Percentiles rank a stretch among this genome's conserved stretches.
Conservation (phyloP, 2,329 filamentous ascomycete species). For the Aureobasidium melanogenum region DNA sequence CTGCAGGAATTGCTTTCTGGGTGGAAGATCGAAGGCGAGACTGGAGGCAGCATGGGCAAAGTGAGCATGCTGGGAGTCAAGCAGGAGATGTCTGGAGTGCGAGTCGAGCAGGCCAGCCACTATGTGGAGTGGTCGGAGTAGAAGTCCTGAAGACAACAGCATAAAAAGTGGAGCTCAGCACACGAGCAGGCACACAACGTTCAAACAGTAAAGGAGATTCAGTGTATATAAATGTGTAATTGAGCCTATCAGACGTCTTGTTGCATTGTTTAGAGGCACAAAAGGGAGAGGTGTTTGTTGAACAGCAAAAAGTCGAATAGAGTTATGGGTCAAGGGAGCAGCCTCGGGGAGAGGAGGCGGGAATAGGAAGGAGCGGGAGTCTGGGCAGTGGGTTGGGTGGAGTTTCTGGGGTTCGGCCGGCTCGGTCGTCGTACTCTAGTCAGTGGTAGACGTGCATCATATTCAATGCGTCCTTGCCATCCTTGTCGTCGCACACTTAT, state of each 20-base stretch:
- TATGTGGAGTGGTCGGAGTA: slow-evolving; percentile 33
- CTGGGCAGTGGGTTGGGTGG: neutral
- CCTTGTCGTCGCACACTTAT: neutral
- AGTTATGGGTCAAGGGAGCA: neutral
- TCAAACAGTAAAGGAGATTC: neutral
- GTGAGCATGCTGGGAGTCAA: slow-evolving; percentile 62
- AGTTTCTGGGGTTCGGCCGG: slow-evolving; percentile 1
- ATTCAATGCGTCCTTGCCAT: neutral
- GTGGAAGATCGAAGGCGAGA: slow-evolving; percentile 47
- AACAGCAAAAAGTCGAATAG: neutral
- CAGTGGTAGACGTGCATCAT: neutral
- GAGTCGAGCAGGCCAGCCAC: slow-evolving; percentile 28
- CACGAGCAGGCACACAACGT: neutral
- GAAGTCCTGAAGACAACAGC: neutral
- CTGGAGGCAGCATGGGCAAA: slow-evolving; percentile 36
- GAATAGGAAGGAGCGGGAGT: neutral
- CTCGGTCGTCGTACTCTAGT: neutral
- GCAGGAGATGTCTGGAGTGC: slow-evolving; percentile 62
- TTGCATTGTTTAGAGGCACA: too few species aligned
- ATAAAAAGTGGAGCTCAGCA: neutral
- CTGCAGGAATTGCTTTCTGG: slow-evolving; percentile 54
- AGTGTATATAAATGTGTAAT: neutral
- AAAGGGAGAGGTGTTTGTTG: neutral
- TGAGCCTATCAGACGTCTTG: neutral
- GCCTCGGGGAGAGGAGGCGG: too few species aligned